phyloP scores from a whole-genome alignment of 129 eudicot species.

The Chrysanthemum seticuspe region DNA sequence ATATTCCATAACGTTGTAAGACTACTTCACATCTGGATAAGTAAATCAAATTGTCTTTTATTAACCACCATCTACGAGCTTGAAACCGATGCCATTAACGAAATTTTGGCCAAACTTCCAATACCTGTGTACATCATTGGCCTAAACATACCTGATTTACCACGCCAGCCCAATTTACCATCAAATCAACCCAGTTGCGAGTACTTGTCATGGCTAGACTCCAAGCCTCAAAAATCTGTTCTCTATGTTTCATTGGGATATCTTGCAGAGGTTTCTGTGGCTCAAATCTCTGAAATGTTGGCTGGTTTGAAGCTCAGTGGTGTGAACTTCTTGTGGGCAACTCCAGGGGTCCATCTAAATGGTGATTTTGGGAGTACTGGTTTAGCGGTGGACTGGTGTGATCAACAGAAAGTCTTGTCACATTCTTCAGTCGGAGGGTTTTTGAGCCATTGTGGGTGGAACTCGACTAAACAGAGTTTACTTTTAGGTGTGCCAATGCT shows the following conservation, averaged over 20 bases:
- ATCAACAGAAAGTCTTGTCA: no score
- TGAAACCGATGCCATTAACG: constrained; percentile 34
- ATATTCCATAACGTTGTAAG: background rate
- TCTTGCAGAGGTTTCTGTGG: constrained; percentile 35
- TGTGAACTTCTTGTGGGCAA: constrained; percentile 36
- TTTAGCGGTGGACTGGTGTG: no score
- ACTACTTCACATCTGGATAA: background rate
- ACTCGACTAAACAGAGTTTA: background rate
- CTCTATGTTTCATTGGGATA: constrained; percentile 51
- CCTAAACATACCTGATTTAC: constrained; percentile 28
- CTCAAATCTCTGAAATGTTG: constrained; percentile 45
- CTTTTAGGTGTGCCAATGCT: background rate
- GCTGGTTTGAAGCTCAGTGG: constrained; percentile 39
- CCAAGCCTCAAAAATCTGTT: constrained; percentile 38
- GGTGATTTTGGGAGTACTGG: constrained; percentile 8
- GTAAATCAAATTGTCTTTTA: constrained; percentile 44
- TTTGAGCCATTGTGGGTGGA: no score
- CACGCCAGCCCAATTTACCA: background rate
- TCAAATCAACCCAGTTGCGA: background rate
- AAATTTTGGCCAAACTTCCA: constrained; percentile 15
- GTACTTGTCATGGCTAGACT: constrained; percentile 44
- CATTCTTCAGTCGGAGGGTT: no score
- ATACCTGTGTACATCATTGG: constrained; percentile 35
- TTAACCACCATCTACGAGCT: constrained; percentile 49
- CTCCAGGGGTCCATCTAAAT: constrained; percentile 23